Conservation (phyloP, 2,329 filamentous ascomycete species). For the Ceratocystis albifundus region DNA sequence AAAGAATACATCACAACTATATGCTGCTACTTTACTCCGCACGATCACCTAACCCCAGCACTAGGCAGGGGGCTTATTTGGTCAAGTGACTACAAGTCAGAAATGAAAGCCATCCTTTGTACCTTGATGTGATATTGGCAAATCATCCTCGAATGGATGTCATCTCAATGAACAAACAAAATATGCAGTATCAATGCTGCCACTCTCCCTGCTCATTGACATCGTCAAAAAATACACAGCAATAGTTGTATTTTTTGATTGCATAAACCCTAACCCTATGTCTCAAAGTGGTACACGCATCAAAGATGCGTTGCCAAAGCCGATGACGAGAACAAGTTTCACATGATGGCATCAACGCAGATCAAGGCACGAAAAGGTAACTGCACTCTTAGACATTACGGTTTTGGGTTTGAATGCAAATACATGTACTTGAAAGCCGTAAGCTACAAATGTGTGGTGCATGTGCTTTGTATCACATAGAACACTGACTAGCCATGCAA, state of each 20-base stretch:
- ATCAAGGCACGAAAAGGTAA: neutral
- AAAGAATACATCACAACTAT: neutral
- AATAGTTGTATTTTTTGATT: no score
- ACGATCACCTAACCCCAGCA: neutral
- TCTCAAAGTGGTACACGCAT: neutral
- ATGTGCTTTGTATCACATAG: constrained; percentile 5
- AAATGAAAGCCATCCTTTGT: constrained; percentile 9
- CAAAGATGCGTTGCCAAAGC: no score
- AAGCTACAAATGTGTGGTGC: neutral
- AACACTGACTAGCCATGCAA: neutral
- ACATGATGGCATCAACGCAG: neutral
- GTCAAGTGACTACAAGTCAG: constrained; percentile 9
- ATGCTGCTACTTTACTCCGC: neutral
- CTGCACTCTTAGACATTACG: neutral
- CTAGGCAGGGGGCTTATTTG: neutral
- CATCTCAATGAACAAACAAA: no score
- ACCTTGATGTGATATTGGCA: neutral
- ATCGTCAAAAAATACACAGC: no score
- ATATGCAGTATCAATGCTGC: no score
- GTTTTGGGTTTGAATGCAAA: neutral
- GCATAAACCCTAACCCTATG: neutral
- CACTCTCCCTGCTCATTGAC: no score
- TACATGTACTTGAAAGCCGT: neutral
- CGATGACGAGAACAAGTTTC: neutral
- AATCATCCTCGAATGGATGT: neutral